phyloP scores from a whole-genome alignment of 2,329 filamentous ascomycete genomes.

The Stromatinia cepivora region DNA sequence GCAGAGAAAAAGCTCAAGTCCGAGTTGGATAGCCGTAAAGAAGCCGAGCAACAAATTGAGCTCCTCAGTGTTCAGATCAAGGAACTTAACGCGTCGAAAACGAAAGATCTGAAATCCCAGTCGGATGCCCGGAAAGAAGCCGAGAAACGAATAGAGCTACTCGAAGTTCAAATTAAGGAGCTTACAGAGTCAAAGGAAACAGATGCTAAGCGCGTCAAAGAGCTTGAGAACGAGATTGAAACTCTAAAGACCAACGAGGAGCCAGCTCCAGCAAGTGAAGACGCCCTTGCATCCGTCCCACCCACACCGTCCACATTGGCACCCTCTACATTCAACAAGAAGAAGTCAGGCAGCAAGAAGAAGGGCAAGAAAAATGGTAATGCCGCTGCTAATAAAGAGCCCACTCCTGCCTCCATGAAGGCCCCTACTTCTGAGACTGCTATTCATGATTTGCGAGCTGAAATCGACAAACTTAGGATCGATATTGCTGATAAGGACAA shows the following conservation, averaged over 20 bases:
- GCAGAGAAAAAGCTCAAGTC: conserved; percentile 28
- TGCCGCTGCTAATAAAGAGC: conserved; percentile 36
- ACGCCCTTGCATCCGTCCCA: conserved; percentile 38
- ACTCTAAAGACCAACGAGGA: conserved; percentile 28
- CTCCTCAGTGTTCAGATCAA: conserved; percentile 34
- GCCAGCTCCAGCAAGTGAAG: conserved; percentile 23
- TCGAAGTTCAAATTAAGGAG: conserved; percentile 34
- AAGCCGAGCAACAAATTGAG: conserved; percentile 29
- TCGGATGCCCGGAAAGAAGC: conserved; percentile 30
- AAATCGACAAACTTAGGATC: conserved; percentile 37
- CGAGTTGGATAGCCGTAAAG: conserved; percentile 29
- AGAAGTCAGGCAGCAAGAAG: conserved; percentile 65
- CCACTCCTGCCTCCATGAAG: conserved; percentile 30
- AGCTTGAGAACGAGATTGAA: conserved; percentile 33
- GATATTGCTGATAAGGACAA: conserved; percentile 49
- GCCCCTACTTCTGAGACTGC: conserved; percentile 22
- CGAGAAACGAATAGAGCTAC: conserved; percentile 28
- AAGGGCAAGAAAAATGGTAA: conserved; percentile 76
- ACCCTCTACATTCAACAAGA: conserved; percentile 57
- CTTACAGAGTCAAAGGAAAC: conserved; percentile 29
- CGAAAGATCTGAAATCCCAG: conserved; percentile 28
- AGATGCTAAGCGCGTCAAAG: conserved; percentile 33
- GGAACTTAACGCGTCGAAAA: conserved; percentile 29
- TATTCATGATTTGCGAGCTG: conserved; percentile 32
- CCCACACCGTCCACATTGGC: conserved; percentile 45